Evolutionary conservation across 164 flowering plant genomes (phyloP), one percentile per base, ranked within the genome.

Genomic region (Magnolia officinalis): DNA sequence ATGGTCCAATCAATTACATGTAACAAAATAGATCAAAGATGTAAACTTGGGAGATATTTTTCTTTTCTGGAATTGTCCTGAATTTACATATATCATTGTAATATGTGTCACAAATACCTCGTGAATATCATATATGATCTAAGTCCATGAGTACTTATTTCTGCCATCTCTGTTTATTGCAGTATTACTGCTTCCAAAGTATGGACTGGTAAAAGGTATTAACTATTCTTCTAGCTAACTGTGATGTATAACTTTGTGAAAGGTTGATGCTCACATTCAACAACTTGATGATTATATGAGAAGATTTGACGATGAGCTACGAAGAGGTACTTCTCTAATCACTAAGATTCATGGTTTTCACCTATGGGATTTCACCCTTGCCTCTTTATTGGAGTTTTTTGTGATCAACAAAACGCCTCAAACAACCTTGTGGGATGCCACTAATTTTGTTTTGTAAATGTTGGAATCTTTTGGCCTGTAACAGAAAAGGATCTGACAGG

Each of bases 201-300:
- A 11, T 55, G 61, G 13, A 55, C 4, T 55, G 4, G 61, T 55
- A 55, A 55, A 55, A 37, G 13, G 13, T 55, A 55, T 55, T 2
- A 14, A 55, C 18, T 55, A 49, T 70, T 74, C 18, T 64, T 72
- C 24, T 51, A 26, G 19, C n/a, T 75, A 19, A 75, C 61, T 23
- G 21, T 61, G 64, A 20, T 74, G 72, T 70, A 26, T 72, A 61
- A 74, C 67, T 71, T 18, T 82, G 81, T 19, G 29, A 70, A 84
- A 93, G 98, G 98, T 93, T 67, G 99, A 95, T 88, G 76, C 89
- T 61, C 96, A 95, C 74, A 85, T 95, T 67, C 99, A 95, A 77
- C 96, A 91, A 78, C 96, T 95, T 74, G 99, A 95, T 87, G 93
- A 90, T 72, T 92, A 90, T 79, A 50, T 95, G 81, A 92, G 83